Evolutionary conservation across 805 yeast species (phyloP).

Genomic region (Candida endomychidarum): DNA sequence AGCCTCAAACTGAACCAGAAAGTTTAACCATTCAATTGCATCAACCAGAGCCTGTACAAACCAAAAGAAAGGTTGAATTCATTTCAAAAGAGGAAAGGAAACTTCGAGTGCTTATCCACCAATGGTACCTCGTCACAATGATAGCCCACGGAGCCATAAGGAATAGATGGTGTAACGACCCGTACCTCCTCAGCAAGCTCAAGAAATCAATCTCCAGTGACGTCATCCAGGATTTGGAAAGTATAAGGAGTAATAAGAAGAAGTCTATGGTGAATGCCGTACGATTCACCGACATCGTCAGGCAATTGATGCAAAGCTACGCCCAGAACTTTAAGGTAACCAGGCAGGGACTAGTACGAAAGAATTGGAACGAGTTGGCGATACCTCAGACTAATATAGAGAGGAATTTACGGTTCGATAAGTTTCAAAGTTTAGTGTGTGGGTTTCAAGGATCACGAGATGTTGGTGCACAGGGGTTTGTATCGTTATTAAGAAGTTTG

Average conservation of each 20-base stretch:
- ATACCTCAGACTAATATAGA: slow-evolving; percentile 23
- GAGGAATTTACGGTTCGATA: slow-evolving; percentile 31
- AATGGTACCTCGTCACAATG: slow-evolving; percentile 56
- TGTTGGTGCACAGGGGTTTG: slow-evolving; percentile 83
- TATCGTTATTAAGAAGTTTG: slow-evolving; percentile 67
- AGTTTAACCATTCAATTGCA: slow-evolving; percentile 6
- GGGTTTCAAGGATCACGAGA: slow-evolving; percentile 70
- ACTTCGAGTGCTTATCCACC: slow-evolving; percentile 56
- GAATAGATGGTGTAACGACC: slow-evolving; percentile 71
- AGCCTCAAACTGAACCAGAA: not conserved
- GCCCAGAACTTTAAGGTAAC: slow-evolving; percentile 50
- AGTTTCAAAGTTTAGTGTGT: slow-evolving; percentile 45
- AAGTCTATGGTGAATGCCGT: slow-evolving; percentile 50
- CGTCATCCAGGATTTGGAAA: slow-evolving; percentile 10
- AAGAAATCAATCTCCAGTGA: slow-evolving; percentile 46
- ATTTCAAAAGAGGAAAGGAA: slow-evolving; percentile 57
- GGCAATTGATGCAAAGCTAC: slow-evolving; percentile 67
- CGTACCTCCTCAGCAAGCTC: slow-evolving; percentile 39
- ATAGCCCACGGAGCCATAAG: slow-evolving; percentile 65
- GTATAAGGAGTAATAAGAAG: slow-evolving; percentile 11
- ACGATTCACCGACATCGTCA: slow-evolving; percentile 73
- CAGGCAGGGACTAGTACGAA: slow-evolving; percentile 33
- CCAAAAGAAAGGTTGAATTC: slow-evolving; percentile 29
- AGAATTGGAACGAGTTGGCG: slow-evolving; percentile 34
- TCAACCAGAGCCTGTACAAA: slow-evolving; percentile 15